A percentile compares a stretch with the other conserved stretches of the same genome.
Evolutionary conservation across 2,329 filamentous ascomycete species (phyloP).

Genomic region (Didymosphaeria variabile): DNA sequence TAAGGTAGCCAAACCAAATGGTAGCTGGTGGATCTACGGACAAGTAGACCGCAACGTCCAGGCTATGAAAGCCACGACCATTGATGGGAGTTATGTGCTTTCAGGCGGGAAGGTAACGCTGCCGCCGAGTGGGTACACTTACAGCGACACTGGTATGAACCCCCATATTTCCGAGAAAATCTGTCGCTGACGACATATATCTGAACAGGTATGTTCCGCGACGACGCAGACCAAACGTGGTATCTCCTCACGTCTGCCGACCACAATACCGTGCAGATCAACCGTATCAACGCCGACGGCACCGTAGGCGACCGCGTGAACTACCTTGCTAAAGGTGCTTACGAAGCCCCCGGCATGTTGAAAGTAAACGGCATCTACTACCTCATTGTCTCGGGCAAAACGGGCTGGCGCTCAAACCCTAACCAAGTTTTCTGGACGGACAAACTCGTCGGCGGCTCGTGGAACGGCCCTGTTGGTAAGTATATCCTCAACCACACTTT

Average conservation of each 20-base stretch:
- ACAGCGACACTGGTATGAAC: constrained; percentile 46
- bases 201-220: constrained; percentile 54
- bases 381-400: constrained; percentile 63
- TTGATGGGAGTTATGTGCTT: constrained; percentile 44
- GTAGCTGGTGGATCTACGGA: constrained; percentile 53
- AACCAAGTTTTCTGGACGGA: constrained; percentile 67
- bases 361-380: constrained; percentile 67
- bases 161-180: neutral
- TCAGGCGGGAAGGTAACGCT: constrained; percentile 45
- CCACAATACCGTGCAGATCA: constrained; percentile 54
- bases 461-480: constrained; percentile 52
- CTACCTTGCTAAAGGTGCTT: constrained; percentile 54
- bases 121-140: constrained; percentile 51
- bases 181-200: constrained; percentile 30
- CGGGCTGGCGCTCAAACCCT: constrained; percentile 64
- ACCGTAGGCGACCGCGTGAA: constrained; percentile 48
- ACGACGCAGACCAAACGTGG: constrained; percentile 45
- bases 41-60: constrained; percentile 54
- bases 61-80: constrained; percentile 44
- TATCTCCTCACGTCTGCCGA: constrained; percentile 54
- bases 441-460: constrained; percentile 62
- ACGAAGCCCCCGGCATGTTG: constrained; percentile 68
- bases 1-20: constrained; percentile 54
- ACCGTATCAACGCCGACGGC: constrained; percentile 50
- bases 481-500: neutral